Evolutionary conservation across 176 grass and related monocot species (phyloP).

Genomic region (Elaeis guineensis): DNA sequence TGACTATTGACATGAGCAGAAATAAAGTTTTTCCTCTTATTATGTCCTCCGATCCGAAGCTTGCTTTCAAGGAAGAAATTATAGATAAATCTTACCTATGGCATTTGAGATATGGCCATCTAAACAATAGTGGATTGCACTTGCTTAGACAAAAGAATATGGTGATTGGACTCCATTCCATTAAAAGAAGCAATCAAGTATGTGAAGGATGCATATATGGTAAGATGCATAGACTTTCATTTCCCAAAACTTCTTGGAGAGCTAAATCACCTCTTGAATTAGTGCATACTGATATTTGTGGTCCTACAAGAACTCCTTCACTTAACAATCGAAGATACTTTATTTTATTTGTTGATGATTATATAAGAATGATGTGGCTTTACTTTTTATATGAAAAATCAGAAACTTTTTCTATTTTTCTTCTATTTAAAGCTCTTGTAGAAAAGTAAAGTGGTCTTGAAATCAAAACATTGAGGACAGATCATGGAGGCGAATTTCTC

Average conservation of each 20-base stretch:
- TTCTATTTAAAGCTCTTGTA: not conserved
- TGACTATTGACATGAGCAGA: too few species aligned
- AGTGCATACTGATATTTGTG: not conserved
- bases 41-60: too few species aligned
- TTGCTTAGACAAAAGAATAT: slow-evolving; percentile 15
- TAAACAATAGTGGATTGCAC: not conserved
- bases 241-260: not conserved
- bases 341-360: not conserved
- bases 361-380: not conserved
- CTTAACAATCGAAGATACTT: not conserved
- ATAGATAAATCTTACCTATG: not conserved
- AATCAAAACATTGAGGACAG: not conserved
- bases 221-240: not conserved
- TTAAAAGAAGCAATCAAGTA: not conserved
- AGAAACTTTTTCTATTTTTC: not conserved
- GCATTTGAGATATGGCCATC: slow-evolving; percentile 6
- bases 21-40: too few species aligned
- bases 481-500: not conserved
- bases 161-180: not conserved
- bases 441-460: not conserved
- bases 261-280: not conserved
- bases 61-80: too few species aligned
- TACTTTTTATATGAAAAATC: not conserved
- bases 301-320: not conserved
- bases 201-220: slow-evolving; percentile 13